Evolutionary conservation across 768 basidiomycete species (phyloP), one percentile per base, ranked within the genome.

Genomic region (Amyloporia xantha): DNA sequence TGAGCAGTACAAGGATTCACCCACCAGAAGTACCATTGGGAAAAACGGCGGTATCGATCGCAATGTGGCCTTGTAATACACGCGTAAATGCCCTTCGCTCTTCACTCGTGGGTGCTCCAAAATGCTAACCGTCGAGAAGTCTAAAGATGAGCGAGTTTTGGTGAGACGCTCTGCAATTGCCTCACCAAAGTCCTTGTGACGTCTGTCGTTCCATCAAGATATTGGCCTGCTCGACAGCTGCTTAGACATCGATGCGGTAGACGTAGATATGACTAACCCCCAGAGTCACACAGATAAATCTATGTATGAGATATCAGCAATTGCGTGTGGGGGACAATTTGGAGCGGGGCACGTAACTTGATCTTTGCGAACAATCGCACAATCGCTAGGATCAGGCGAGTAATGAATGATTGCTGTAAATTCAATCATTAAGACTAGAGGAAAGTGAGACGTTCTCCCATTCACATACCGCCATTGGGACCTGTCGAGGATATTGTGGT

Each of bases 201-300:
- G 61, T 99, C 95, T 1, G 96, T 99, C 0, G 95, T 98, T 9
- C 95, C 95, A 56, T 98, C 95, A 27, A 79, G 64, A 68, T 84
- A 95, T 67, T 96, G 93, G 2, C 77, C 85, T 86, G 52, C 15
- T 1, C 20, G 2, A 10, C 33, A 35, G 33, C n/a, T 9, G 9
- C 33, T 35, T 35, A 10, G n/a, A 35, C 9, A 9, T 35, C n/a
- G 33, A 9, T 10, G 9, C 10, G 10, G n/a, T 35, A n/a, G n/a
- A 10, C n/a, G 10, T 35, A 35, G 33, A 35, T 35, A 35, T n/a
- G 25, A 47, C 60, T 44, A 55, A 81, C 87, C 90, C 61, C 94
- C 94, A 33, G 89, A 91, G 62, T 98, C 94, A 57, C 93, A 86
- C 2, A 86, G 68, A 63, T 86, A 86, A 44, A 86, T 75, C 75